Evolutionary conservation across 352 stramenopile genomes (phyloP).

Genomic region (Globisporangium heterothallicum): DNA sequence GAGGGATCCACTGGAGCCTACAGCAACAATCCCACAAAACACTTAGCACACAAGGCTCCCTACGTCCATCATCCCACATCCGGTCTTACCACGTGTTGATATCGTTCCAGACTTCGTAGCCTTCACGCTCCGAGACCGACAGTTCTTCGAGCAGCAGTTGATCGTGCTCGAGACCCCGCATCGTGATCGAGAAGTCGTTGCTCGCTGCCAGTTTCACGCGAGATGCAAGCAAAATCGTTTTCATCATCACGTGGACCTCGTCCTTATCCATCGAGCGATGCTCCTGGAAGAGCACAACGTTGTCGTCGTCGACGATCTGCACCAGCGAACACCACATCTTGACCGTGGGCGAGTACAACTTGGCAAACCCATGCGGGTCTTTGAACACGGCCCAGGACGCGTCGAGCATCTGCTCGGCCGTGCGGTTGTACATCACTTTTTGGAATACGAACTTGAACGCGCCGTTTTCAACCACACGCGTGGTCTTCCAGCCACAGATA

Average conservation of each 20-base stretch:
- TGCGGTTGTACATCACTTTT: constrained; percentile 6
- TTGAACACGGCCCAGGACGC: constrained; percentile 10
- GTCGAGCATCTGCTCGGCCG: constrained; percentile 3
- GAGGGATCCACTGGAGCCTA: constrained; percentile 13
- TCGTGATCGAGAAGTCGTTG: constrained; percentile 9
- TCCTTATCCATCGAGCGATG: constrained; percentile 14
- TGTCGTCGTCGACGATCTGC: constrained; percentile 13
- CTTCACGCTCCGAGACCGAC: constrained; percentile 4
- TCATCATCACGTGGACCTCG: constrained; percentile 13
- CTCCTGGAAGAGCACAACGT: constrained; percentile 18
- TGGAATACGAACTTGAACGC: constrained; percentile 17
- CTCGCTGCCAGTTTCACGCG: neutral
- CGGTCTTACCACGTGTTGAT: constrained; percentile 13
- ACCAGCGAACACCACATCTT: constrained; percentile 15
- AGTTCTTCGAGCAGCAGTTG: constrained; percentile 15
- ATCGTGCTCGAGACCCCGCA: constrained; percentile 11
- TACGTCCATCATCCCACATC: neutral
- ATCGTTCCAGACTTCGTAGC: constrained; percentile 19
- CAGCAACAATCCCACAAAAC: neutral
- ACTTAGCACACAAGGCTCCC: neutral
- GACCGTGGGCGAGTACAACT: constrained; percentile 12
- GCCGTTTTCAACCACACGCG: constrained; percentile 12
- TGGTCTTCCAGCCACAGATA: constrained; percentile 14
- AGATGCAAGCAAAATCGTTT: constrained; percentile 14
- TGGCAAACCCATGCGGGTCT: constrained; percentile 9